Evolutionary conservation across 805 yeast species (phyloP), one percentile per base, ranked within the genome.

Genomic region (Torulaspora quercuum): DNA sequence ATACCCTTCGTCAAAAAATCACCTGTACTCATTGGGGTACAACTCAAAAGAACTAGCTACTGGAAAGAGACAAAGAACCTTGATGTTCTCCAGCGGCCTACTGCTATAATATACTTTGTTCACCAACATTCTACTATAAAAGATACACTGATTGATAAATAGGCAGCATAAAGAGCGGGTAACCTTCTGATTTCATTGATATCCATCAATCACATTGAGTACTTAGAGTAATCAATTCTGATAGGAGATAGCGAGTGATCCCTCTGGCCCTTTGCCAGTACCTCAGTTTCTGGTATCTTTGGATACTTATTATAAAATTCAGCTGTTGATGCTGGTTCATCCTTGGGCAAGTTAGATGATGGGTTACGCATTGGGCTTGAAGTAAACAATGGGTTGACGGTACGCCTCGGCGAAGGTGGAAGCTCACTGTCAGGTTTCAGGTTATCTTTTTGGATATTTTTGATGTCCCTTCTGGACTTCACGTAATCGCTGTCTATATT

Each of bases 1-100:
- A 92, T 88, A n/a, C 97, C 98, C 59, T 92, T 92, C 42, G 83
- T 80, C 26, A 92, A 72, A 59, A 90, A 90, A 56, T 90, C 95
- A 7, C 75, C 75, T 5, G 80, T 67, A 29, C 71, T 67, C 66
- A 61, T 65, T n/a, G 14, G n/a, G n/a, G n/a, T n/a, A n/a, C n/a
- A n/a, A n/a, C n/a, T n/a, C n/a, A n/a, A n/a, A n/a, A n/a, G n/a
- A n/a, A n/a, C n/a, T n/a, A n/a, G n/a, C n/a, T n/a, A n/a, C n/a
- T n/a, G n/a, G n/a, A n/a, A n/a, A n/a, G n/a, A n/a, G n/a, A n/a
- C n/a, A n/a, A n/a, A n/a, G n/a, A n/a, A n/a, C n/a, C n/a, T n/a
- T n/a, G n/a, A n/a, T n/a, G n/a, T n/a, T n/a, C n/a, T n/a, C n/a
- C n/a, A n/a, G n/a, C n/a, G n/a, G n/a, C n/a, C n/a, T n/a, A n/a